phyloP scores from a whole-genome alignment of 2,329 filamentous ascomycete species.

The Rhexocercosporidium sp. region DNA sequence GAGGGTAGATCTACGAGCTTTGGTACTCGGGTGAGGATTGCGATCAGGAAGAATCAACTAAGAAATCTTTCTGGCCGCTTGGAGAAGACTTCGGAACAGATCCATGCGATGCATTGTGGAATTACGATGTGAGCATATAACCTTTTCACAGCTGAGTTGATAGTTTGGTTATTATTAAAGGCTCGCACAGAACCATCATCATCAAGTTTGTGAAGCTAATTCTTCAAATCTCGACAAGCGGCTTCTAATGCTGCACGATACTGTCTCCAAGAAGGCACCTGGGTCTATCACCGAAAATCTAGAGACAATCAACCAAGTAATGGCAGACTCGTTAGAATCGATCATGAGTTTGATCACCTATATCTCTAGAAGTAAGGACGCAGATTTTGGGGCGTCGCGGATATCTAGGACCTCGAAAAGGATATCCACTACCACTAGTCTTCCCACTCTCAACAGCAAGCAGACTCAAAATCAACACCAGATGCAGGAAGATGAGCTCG shows the following conservation, averaged over 20 bases:
- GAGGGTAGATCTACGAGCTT: not conserved
- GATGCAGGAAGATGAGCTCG: not conserved
- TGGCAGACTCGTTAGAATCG: not conserved
- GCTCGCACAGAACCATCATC: not conserved
- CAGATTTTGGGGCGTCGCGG: not conserved
- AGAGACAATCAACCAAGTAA: not conserved
- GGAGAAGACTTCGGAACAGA: not conserved
- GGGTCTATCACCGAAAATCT: not conserved
- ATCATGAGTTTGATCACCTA: not conserved
- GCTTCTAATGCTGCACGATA: not conserved
- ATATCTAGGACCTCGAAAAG: not conserved
- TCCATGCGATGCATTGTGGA: not conserved
- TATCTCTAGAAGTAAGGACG: not conserved
- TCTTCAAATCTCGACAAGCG: not conserved
- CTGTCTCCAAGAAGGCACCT: not conserved
- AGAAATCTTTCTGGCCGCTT: not conserved
- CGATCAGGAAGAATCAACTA: not conserved
- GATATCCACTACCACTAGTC: not conserved
- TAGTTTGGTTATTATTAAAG: not conserved
- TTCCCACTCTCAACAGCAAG: not conserved
- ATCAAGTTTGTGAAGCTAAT: not conserved
- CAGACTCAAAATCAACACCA: not conserved
- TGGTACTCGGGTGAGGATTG: not conserved
- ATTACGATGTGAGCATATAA: not conserved
- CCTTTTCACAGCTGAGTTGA: no score